phyloP scores from a whole-genome alignment of 1,284 basidiomycete species.

The Coniferiporia weirii region DNA sequence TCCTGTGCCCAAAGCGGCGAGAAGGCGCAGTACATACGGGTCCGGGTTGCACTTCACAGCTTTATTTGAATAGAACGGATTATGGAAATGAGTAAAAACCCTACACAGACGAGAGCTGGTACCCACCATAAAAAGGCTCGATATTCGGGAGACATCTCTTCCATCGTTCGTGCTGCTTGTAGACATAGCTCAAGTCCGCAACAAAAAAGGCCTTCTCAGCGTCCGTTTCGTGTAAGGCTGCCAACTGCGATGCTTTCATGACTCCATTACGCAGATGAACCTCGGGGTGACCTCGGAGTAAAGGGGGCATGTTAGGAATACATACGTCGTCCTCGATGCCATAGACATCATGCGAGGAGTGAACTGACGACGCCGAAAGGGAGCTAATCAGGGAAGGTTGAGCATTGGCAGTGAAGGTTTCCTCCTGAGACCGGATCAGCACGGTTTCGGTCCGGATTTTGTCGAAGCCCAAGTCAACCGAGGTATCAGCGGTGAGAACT shows the following conservation, averaged over 20 bases:
- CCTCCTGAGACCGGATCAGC: constrained; percentile 17
- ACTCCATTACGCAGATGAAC: constrained; percentile 69
- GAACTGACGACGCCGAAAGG: constrained; percentile 17
- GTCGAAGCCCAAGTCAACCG: constrained; percentile 42
- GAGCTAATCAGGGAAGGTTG: constrained; percentile 10
- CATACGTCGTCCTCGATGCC: constrained; percentile 34
- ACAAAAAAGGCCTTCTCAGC: constrained; percentile 96
- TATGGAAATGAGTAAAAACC: neutral
- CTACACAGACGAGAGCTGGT: constrained; percentile 15
- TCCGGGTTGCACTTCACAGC: constrained; percentile 98
- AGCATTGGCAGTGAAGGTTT: constrained; percentile 8
- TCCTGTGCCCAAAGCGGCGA: constrained; percentile 85
- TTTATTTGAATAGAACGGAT: constrained; percentile 27
- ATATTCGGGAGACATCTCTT: constrained; percentile 75
- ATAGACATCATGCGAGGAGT: constrained; percentile 3
- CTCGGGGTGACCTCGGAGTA: constrained; percentile 63
- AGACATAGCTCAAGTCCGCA: constrained; percentile 88
- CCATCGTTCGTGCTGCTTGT: constrained; percentile 86
- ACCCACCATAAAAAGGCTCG: constrained; percentile 86
- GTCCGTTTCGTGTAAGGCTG: constrained; percentile 52
- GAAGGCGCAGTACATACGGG: constrained; percentile 85
- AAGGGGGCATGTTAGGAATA: constrained; percentile 61
- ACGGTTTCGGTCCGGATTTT: constrained; percentile 23
- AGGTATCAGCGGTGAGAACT: constrained; percentile 43
- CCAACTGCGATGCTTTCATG: constrained; percentile 51